Evolutionary conservation across 306 rosid genomes (phyloP).

Genomic region (Luffa aegyptiaca): DNA sequence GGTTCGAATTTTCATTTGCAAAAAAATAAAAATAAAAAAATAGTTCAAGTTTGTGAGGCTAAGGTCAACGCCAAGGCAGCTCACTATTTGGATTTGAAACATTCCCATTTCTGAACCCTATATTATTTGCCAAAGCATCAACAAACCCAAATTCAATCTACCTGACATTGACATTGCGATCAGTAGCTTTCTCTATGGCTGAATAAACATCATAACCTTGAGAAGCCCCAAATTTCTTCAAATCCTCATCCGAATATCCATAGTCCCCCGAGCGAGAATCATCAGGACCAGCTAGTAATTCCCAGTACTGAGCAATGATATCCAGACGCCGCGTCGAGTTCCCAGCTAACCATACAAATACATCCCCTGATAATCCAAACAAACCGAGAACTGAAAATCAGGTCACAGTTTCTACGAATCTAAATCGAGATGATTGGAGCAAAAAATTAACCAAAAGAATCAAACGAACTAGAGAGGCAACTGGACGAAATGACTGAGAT

Average conservation of each 20-base stretch:
- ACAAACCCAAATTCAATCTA: slow-evolving; percentile 3
- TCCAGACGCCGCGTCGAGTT: slow-evolving; percentile 62
- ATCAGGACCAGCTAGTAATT: slow-evolving; percentile 40
- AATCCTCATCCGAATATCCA: slow-evolving; percentile 52
- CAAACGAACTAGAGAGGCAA: neutral
- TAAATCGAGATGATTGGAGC: neutral
- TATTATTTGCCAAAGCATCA: neutral
- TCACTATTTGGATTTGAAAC: neutral
- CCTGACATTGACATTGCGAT: slow-evolving; percentile 61
- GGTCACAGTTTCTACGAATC: neutral
- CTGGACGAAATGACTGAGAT: neutral
- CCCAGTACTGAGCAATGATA: slow-evolving; percentile 84
- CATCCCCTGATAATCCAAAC: slow-evolving; percentile 43
- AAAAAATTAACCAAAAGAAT: neutral
- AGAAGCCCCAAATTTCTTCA: slow-evolving; percentile 56
- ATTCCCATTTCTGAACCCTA: neutral
- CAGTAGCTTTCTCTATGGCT: slow-evolving; percentile 60
- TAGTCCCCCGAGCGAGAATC: slow-evolving; percentile 77
- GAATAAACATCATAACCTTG: slow-evolving; percentile 60
- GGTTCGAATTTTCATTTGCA: too few species aligned
- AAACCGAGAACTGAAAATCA: neutral
- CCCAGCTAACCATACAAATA: slow-evolving; percentile 69
- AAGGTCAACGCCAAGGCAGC: neutral
- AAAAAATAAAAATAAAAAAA: too few species aligned
- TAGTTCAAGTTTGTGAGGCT: neutral